These are phyloP conservation scores for Microdochium paspali DNA, from an alignment of 2,329 filamentous ascomycete species.

Conservation along the genomic window DNA sequence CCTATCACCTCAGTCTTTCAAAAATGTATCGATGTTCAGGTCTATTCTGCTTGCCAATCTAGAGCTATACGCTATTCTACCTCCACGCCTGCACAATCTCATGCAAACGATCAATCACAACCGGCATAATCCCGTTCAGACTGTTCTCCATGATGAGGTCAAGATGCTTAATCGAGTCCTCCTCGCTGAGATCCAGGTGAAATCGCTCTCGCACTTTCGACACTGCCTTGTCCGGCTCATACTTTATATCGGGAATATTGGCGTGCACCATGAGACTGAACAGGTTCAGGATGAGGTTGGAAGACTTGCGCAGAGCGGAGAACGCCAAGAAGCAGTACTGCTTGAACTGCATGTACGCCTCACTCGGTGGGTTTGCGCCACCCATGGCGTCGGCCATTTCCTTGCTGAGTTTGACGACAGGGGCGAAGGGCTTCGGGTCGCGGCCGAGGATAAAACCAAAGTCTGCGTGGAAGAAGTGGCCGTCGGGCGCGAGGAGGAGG, in stretches of 20 bases:
- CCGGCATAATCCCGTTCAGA: constrained; percentile 79
- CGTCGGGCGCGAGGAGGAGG: constrained; percentile 79
- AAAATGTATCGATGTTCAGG: constrained; percentile 33
- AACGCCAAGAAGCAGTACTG: constrained; percentile 96
- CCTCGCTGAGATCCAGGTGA: constrained; percentile 82
- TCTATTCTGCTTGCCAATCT: no score
- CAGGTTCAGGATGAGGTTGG: constrained; percentile 84
- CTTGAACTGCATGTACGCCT: constrained; percentile 82
- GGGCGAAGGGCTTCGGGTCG: constrained; percentile 94
- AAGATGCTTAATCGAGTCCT: constrained; percentile 82
- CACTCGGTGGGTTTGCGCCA: constrained; percentile 54
- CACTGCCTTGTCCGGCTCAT: constrained; percentile 89
- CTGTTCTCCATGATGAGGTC: constrained; percentile 87
- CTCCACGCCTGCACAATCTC: constrained; percentile 88
- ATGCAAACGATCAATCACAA: constrained; percentile 91
- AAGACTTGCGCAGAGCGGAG: constrained; percentile 79
- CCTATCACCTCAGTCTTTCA: neutral
- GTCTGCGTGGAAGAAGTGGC: constrained; percentile 95
- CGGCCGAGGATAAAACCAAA: constrained; percentile 97
- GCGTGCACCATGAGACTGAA: constrained; percentile 97
- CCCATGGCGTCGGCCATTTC: constrained; percentile 99
- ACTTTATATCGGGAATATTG: constrained; percentile 88
- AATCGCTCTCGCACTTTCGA: constrained; percentile 93
- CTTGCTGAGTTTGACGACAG: constrained; percentile 91
- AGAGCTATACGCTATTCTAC: constrained; percentile 21